Conservation (phyloP, 768 basidiomycete genomes). For the Lactarius psammicola region DNA sequence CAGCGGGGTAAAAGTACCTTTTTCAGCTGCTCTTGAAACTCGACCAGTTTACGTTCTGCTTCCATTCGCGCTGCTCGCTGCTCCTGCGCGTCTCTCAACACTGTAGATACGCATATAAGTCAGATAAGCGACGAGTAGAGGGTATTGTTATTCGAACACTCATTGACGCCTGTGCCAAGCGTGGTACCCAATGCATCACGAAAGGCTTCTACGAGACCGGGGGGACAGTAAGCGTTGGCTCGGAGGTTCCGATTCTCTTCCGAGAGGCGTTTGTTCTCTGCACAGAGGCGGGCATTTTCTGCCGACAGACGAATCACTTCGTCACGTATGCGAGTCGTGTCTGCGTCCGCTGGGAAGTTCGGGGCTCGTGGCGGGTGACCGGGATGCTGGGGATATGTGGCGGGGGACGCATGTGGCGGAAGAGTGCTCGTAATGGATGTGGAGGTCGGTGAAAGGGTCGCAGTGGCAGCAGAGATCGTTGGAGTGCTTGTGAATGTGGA, state of each 20-base stretch:
- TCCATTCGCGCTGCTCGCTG: conserved; percentile 42
- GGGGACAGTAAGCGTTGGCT: conserved; percentile 21
- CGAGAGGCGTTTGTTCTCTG: conserved; percentile 25
- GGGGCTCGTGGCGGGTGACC: conserved; percentile 11
- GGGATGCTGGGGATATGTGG: conserved; percentile 14
- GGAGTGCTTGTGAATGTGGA: conserved; percentile 21
- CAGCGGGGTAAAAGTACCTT: conserved; percentile 51
- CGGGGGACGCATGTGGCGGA: conserved; percentile 11
- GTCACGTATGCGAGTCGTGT: conserved; percentile 25
- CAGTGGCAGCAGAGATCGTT: conserved; percentile 14
- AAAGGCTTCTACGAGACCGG: conserved; percentile 25
- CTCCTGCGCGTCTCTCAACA: conserved; percentile 31
- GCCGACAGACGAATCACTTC: conserved; percentile 24
- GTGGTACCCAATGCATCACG: conserved; percentile 25
- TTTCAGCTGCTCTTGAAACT: conserved; percentile 54
- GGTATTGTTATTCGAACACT: conserved; percentile 14
- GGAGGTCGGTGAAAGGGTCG: conserved; percentile 21
- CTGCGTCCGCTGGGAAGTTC: conserved; percentile 16
- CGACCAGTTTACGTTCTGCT: conserved; percentile 45
- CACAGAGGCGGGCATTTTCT: conserved; percentile 28
- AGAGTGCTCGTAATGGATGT: conserved; percentile 21
- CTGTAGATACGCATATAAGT: conserved; percentile 10
- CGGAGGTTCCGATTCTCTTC: conserved; percentile 27
- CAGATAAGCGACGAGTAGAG: conserved; percentile 5
- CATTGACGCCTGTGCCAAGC: conserved; percentile 24